These are phyloP conservation scores for Vanrija humicola DNA, from an alignment of 1,284 basidiomycete genomes.

Conservation along the genomic window DNA sequence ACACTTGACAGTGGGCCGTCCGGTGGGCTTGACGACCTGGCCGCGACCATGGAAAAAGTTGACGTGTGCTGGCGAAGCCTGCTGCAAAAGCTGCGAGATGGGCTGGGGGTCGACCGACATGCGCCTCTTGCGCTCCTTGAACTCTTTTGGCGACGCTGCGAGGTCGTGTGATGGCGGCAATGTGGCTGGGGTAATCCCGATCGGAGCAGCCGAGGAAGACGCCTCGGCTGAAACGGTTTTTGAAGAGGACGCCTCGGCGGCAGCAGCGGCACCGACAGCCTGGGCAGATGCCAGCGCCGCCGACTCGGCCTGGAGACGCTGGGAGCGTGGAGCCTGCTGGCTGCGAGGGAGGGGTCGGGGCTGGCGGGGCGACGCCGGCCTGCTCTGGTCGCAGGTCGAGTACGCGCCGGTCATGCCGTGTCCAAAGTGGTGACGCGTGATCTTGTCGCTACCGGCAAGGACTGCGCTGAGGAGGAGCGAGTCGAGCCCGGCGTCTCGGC, in stretches of 20 bases:
- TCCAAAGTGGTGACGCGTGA: slow-evolving; percentile 47
- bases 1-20: slow-evolving; percentile 54
- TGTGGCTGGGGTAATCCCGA: background rate
- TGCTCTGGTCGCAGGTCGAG: slow-evolving; percentile 42
- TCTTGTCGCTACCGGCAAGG: slow-evolving; percentile 39
- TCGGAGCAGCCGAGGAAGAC: background rate
- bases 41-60: slow-evolving; percentile 17
- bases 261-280: background rate
- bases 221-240: background rate
- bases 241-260: background rate
- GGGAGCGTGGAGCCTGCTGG: slow-evolving; percentile 44
- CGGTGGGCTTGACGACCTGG: slow-evolving; percentile 2
- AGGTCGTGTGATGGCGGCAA: no score
- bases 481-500: slow-evolving; percentile 32
- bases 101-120: slow-evolving; percentile 46
- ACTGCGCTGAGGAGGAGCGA: slow-evolving; percentile 46
- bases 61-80: slow-evolving; percentile 25
- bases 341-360: slow-evolving; percentile 20
- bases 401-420: slow-evolving; percentile 46
- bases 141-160: background rate
- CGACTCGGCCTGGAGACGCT: slow-evolving; percentile 25
- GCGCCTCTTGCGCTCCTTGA: slow-evolving; percentile 24
- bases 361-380: slow-evolving; percentile 29
- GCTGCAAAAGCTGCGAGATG: slow-evolving; percentile 36
- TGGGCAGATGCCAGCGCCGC: slow-evolving; percentile 7